Conservation (phyloP, 805 yeast species). For the Metschnikowia orientalis region DNA sequence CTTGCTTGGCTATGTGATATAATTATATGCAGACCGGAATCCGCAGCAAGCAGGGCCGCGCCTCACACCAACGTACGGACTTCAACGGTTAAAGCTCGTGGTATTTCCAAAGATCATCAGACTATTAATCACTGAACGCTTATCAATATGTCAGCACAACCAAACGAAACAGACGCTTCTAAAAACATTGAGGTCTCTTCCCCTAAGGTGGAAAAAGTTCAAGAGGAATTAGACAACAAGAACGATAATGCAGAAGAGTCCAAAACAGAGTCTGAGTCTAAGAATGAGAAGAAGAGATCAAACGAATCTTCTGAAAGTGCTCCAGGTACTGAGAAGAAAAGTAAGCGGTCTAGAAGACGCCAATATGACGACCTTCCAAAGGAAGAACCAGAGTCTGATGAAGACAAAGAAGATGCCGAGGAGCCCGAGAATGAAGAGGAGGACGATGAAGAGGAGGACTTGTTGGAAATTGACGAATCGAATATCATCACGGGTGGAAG, state of each 20-base stretch:
- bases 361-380: constrained; percentile 58
- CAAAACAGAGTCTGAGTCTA: constrained; percentile 1
- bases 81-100: too few species aligned
- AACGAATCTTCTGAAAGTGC: constrained; percentile 2
- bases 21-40: too few species aligned
- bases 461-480: constrained; percentile 72
- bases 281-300: constrained; percentile 3
- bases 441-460: constrained; percentile 72
- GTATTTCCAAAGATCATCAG: too few species aligned
- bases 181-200: too few species aligned
- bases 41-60: too few species aligned
- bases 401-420: constrained; percentile 36
- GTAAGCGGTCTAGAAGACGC: constrained; percentile 55
- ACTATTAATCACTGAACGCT: too few species aligned
- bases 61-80: too few species aligned
- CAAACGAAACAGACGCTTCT: too few species aligned
- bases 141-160: too few species aligned
- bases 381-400: constrained; percentile 40
- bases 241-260: constrained; percentile 3
- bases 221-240: neutral
- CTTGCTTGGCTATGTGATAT: too few species aligned
- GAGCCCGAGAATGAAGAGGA: constrained; percentile 51
- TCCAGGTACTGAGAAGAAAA: constrained; percentile 26
- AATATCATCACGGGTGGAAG: constrained; percentile 83
- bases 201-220: too few species aligned